Evolutionary conservation across 2,329 filamentous ascomycete genomes (phyloP).

Genomic region (Fusarium abutilonis): DNA sequence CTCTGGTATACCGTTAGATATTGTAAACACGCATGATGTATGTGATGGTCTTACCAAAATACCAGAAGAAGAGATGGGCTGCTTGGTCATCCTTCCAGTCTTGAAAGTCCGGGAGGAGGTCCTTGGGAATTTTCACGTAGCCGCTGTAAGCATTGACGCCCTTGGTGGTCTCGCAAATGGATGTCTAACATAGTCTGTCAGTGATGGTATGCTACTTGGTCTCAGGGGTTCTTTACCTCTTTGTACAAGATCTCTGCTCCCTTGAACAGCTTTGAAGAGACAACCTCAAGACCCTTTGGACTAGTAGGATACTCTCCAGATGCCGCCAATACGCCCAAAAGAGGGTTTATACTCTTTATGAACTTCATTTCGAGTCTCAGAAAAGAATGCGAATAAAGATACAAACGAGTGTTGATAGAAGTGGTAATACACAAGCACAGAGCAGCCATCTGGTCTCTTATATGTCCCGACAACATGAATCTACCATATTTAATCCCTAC

Average conservation of each 20-base stretch:
- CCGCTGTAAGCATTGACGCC: slow-evolving; percentile 39
- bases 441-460: not conserved
- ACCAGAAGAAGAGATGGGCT: slow-evolving; percentile 57
- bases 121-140: slow-evolving; percentile 38
- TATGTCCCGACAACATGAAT: not conserved
- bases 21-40: fast-evolving
- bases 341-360: not conserved
- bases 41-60: slow-evolving; percentile 44
- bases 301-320: slow-evolving; percentile 11
- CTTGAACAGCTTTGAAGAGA: slow-evolving; percentile 20
- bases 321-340: not conserved
- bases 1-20: slow-evolving; percentile 27
- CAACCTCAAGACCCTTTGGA: slow-evolving; percentile 2
- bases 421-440: too few relatives aligned
- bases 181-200: slow-evolving; percentile 11
- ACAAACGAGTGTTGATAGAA: too few relatives aligned
- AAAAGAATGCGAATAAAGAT: too few relatives aligned
- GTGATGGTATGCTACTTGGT: not conserved
- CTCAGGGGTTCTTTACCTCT: slow-evolving; percentile 13
- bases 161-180: slow-evolving; percentile 40
- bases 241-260: slow-evolving; percentile 42
- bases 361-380: not conserved
- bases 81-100: slow-evolving; percentile 25
- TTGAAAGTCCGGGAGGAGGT: slow-evolving; percentile 44
- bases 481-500: not conserved